Evolutionary conservation across 2,329 filamentous ascomycete genomes (phyloP), one percentile per base, ranked within the genome.

Genomic region (Helicocarpus griseus): DNA sequence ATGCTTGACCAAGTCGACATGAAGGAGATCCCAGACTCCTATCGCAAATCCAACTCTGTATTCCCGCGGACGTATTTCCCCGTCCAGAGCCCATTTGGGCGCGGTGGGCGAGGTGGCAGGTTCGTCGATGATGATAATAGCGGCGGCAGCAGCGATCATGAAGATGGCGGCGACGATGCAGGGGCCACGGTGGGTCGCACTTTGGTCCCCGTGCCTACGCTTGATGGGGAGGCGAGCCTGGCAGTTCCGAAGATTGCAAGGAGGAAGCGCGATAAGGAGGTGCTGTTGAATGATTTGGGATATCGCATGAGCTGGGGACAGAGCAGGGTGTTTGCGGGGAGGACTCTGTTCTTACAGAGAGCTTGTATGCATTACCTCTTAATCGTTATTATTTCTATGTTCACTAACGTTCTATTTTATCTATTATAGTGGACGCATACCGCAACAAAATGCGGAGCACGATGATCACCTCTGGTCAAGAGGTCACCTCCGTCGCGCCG

Each of bases 271-370:
- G 80, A 77, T 47, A 93, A 88, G 72, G 91, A 97, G 66, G 83
- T 93, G n/a, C 81, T 87, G 46, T 73, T 97, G 55, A 97, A 97
- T 65, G 90, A 97, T 64, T 73, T 97, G 43, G 91, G 89, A 2
- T 95, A 94, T 67, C 82, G 91, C 44, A 94, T 98, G 87, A 90
- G 88, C 46, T 98, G 93, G 91, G 84, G 90, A 50, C 91, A 97
- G 72, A 93, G 89, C 66, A 79, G 91, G 62, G 87, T 91, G 9
- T 96, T 97, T 73, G 85, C 89, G 1, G 87, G 86, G 11, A 80
- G 89, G 60, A 89, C 85, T 38, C 77, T 95, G 45, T 96, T 96
- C 68, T 74, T 96, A 61, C 91, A 96, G 69, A 83, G 89, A 76
- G 90, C 90, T 61, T 74, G 90, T 95, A 75, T 82, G 89, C n/a